These are phyloP conservation scores for Aureobasidium sp. DNA, from an alignment of 2,329 filamentous ascomycete genomes.

Conservation along the genomic window DNA sequence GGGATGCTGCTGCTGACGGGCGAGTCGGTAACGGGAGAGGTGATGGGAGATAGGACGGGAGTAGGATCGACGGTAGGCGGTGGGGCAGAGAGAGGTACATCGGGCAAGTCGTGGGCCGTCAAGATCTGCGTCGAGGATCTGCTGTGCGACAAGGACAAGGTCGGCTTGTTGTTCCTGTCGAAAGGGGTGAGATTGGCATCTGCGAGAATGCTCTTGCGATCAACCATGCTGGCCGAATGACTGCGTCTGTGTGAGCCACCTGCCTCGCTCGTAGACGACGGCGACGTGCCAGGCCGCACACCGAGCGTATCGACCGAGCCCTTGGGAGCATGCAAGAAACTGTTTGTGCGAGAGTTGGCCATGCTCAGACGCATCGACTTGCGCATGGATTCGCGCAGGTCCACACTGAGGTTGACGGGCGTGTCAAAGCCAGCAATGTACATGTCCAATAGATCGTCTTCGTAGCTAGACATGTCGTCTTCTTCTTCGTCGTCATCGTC, in stretches of 20 bases:
- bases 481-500: slow-evolving; percentile 35
- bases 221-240: slow-evolving; percentile 11
- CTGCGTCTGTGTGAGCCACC: slow-evolving; percentile 18
- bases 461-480: slow-evolving; percentile 34
- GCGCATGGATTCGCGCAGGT: background rate
- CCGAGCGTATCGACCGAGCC: background rate
- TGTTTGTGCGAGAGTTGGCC: background rate
- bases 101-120: background rate
- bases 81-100: background rate
- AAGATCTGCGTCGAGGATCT: slow-evolving; percentile 9
- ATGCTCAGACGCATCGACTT: slow-evolving; percentile 5
- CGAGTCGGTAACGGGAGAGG: background rate
- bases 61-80: background rate
- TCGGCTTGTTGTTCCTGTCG: slow-evolving; percentile 11
- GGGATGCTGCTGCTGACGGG: background rate
- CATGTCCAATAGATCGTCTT: slow-evolving; percentile 47
- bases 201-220: slow-evolving; percentile 3
- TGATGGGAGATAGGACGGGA: background rate
- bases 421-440: slow-evolving; percentile 48
- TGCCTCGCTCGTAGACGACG: slow-evolving; percentile 24
- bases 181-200: background rate
- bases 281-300: background rate
- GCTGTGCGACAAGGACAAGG: background rate
- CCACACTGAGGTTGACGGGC: slow-evolving; percentile 5
- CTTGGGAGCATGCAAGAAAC: background rate